Evolutionary conservation across 768 basidiomycete genomes (phyloP), one percentile per base, ranked within the genome.

Genomic region (Tylopilus plumbeoviolaceoides): DNA sequence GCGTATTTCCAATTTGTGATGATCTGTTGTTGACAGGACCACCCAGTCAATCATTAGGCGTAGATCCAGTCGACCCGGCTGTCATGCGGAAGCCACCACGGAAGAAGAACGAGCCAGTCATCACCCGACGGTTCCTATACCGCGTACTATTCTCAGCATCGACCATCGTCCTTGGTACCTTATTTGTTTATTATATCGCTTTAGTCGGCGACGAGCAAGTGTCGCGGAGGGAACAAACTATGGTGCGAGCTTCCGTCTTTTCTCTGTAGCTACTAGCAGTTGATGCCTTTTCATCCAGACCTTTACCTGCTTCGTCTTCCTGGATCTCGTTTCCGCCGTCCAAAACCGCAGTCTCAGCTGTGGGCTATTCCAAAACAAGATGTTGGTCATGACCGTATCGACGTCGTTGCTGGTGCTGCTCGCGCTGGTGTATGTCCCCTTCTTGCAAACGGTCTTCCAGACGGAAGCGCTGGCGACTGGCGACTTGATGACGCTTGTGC

Each of bases 261-360:
- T n/a, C 18, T 8, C 45, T 21, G 7, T 36, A 23, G 7, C 18
- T 15, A 7, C n/a, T 39, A 8, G 36, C 7, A 7, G 28, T 23
- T 57, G 7, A 30, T 30, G 30, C 30, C 18, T 41, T 20, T 36
- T 38, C 18, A 8, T 47, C 28, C n/a, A 28, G 95, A 97, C 95
- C 23, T 98, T 98, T 71, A 89, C 94, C 17, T 88, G 85, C 66
- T 98, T 98, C 72, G 95, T 98, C 53, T 91, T 98, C 77, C 86
- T 98, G 56, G 95, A 98, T 70, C 82, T 98, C 41, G 89, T 93
- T 10, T 98, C 94, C 36, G 95, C 95, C 1, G 70, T 97, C 30
- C 95, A 98, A 68, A 95, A 91, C 69, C 90, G 95, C 49, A 93
- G 93, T 11, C 80, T 98, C 15, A 84, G 86, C 40, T 95, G 93